Conservation (phyloP, 192 early-diverging fungal species). For the Coemansia asiatica region DNA sequence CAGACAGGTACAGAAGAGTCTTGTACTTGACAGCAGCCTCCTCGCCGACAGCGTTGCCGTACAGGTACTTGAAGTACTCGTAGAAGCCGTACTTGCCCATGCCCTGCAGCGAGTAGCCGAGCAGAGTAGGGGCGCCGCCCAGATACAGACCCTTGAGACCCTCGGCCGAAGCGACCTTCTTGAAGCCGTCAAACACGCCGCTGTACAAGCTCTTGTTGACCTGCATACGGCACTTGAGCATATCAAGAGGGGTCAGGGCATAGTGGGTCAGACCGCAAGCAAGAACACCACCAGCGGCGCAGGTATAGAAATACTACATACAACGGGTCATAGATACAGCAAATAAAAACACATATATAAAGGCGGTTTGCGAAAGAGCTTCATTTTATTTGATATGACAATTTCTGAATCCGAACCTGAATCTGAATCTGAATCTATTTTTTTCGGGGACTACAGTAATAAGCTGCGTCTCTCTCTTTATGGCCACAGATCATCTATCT, state of each 20-base stretch:
- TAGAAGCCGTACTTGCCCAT: slow-evolving; percentile 89
- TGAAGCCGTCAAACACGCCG: slow-evolving; percentile 58
- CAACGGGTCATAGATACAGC: too few relatives aligned
- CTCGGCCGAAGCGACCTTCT: slow-evolving; percentile 60
- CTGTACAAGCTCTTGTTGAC: slow-evolving; percentile 57
- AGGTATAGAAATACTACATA: slow-evolving; percentile 62
- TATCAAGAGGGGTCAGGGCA: slow-evolving; percentile 59
- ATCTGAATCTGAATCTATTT: too few relatives aligned
- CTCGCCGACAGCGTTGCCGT: slow-evolving; percentile 62
- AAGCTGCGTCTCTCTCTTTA: too few relatives aligned
- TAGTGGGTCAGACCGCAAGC: slow-evolving; percentile 70
- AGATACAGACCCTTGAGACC: slow-evolving; percentile 74
- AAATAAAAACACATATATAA: background rate
- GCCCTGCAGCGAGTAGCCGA: slow-evolving; percentile 86
- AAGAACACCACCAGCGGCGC: slow-evolving; percentile 62
- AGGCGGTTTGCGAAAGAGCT: too few relatives aligned
- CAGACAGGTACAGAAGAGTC: slow-evolving; percentile 67
- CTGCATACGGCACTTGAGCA: slow-evolving; percentile 62
- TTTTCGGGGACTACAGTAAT: too few relatives aligned
- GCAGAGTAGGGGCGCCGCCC: slow-evolving; percentile 73
- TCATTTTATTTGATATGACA: too few relatives aligned
- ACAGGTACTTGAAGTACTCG: slow-evolving; percentile 85
- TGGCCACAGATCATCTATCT: background rate
- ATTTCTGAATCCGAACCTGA: background rate
- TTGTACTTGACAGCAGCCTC: slow-evolving; percentile 75